Evolutionary conservation across 805 yeast genomes (phyloP).

Genomic region (Lachancea sp.): DNA sequence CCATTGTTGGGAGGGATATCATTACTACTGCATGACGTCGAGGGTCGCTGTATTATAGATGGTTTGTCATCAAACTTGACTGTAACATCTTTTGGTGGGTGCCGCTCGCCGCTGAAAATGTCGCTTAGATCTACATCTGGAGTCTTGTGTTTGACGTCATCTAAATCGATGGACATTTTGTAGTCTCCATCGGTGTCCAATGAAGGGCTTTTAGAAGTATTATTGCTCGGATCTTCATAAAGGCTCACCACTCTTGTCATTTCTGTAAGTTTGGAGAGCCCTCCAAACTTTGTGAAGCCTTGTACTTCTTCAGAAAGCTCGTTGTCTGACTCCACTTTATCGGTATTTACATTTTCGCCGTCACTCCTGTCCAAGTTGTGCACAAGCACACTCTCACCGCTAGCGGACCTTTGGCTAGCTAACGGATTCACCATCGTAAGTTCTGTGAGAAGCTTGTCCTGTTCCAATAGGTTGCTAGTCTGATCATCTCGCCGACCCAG

Average conservation of each 20-base stretch:
- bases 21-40: not conserved
- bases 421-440: constrained; percentile 33
- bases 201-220: not conserved
- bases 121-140: constrained; percentile 24
- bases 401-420: constrained; percentile 13
- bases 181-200: constrained; percentile 7
- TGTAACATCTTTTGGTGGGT: constrained; percentile 15
- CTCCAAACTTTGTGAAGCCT: constrained; percentile 12
- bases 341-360: not conserved
- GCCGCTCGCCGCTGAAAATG: constrained; percentile 18
- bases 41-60: constrained; percentile 17
- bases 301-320: constrained; percentile 2
- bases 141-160: constrained; percentile 6
- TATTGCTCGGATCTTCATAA: constrained; percentile 15
- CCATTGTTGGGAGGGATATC: not conserved
- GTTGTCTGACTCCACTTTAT: not conserved
- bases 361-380: constrained; percentile 10
- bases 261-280: constrained; percentile 22
- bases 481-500: constrained; percentile 4
- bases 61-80: constrained; percentile 29
- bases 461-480: not conserved
- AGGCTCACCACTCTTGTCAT: constrained; percentile 32
- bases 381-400: constrained; percentile 23
- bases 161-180: constrained; percentile 11
- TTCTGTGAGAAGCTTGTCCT: constrained; percentile 24